Base-by-base conservation (phyloP, 202 grass and related monocot genomes). In the Saccharum hybrid region DNA sequence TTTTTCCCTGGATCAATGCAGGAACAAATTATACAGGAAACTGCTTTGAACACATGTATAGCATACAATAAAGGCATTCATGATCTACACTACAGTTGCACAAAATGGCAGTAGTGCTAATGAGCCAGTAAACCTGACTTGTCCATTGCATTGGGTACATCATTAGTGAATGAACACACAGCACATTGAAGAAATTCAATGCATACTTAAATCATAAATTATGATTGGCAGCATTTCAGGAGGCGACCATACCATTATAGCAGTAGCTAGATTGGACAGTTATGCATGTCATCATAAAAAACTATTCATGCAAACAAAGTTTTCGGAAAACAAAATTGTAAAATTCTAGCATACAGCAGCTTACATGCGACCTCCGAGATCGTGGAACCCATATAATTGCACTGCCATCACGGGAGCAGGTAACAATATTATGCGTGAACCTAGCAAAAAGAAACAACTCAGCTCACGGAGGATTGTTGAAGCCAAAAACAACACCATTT, bases 351-450 rank as follows among this genome's bases (percentile, higher is more conserved):
- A 36, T 40, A 31, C 39, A 54, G 45, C 63, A 75, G 72, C 83
- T 87, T 89, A 98, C 96, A 87, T 98, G 96, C 87, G 92, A 98
- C 66, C 93, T 90, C 57, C 96, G 89, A 78, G 96, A 98, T 83
- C 96, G 90, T 71, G 96, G 96, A 84, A 98, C 85, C 96, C 96
- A 98, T 88, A 98, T 98, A 86, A 98, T 98, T 67, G 96, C 96
- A 78, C 96, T 98, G 41, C 96, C 96, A 90, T 98, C 96, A 74
- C 91, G 96, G 40, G 96, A 98, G 83, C 96, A 98, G 31, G 96
- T 98, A 83, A 98, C 96, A 84, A 98, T 94, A 83, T 98, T 95
- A 86, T 98, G 96, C n/a, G 91, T 96, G 66, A 98, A 95, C 96
- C 96, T 98, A 62, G 19, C 33, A 91, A 87, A 82, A 59, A 76